Base-by-base conservation (phyloP, 2,329 filamentous ascomycete species). In the Hypoxylon sp. region DNA sequence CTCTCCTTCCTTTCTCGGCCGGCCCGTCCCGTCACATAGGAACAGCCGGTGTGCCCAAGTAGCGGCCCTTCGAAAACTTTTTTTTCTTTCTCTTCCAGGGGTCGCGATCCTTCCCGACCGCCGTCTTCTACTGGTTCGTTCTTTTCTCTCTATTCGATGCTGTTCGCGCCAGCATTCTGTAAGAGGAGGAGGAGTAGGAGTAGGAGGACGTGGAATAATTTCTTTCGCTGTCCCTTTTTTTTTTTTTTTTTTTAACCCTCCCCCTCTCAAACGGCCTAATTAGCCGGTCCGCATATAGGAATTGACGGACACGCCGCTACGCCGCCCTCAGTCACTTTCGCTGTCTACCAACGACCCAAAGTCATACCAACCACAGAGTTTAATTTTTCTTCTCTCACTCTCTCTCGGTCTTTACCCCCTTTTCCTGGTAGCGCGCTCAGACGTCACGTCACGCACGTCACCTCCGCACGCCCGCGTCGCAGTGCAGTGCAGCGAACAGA, bases 1-100 rank as follows among this genome's bases (percentile, higher is more conserved):
- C 31, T 45, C 62, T 69, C 66, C 67, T 69, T 67, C 66, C 67
- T 68, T 66, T 67, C 66, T 69, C 54, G 66, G 67, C 48, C 67
- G 65, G 67, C 48, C 64, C 62, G 65, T 67, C 62, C 67, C 66
- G 66, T 64, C 53, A 13, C 9, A 47, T 41, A 13, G 37, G 40
- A 46, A 55, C 48, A 55, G 54, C 59, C 57, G 57, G 54, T 58
- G 54, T 55, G 48, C 47, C 31, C 31, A 41, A 61, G 20, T 20
- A 35, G 31, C 51, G 49, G 37, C 27, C 10, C n/a, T n/a, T n/a
- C n/a, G n/a, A n/a, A n/a, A n/a, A n/a, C n/a, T n/a, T n/a, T n/a
- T n/a, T n/a, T n/a, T 31, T 35, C 31, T 13, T 35, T 35, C 20
- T 31, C 20, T 10, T 41, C 50, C 56, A 58, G 48, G 60, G 62